Percentiles rank a stretch among this genome's conserved stretches.
These are phyloP conservation scores for Nepenthes mirabilis DNA, from an alignment of 148 eudicot genomes.

Conservation along the genomic window DNA sequence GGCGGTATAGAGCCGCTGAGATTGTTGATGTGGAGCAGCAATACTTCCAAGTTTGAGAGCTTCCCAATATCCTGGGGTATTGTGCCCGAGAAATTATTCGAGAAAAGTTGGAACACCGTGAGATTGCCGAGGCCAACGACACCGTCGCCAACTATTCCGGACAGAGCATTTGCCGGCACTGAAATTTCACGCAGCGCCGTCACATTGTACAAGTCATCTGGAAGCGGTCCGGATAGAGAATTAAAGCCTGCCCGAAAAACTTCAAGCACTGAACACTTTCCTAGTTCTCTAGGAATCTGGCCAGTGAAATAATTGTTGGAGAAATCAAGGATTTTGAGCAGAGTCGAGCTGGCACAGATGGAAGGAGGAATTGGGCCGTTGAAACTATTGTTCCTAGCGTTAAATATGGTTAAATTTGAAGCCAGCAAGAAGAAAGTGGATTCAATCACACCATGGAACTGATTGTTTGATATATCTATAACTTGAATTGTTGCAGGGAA, in stretches of 20 bases:
- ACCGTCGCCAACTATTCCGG: constrained; percentile 31
- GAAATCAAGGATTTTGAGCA: constrained; percentile 45
- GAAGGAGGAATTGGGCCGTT: constrained; percentile 43
- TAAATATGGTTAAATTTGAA: constrained; percentile 36
- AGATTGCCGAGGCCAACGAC: constrained; percentile 39
- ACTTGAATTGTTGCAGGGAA: constrained; percentile 27
- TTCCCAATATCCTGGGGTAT: constrained; percentile 52
- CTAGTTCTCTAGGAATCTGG: constrained; percentile 35
- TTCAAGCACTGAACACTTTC: constrained; percentile 36
- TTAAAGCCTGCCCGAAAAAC: constrained; percentile 56
- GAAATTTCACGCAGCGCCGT: constrained; percentile 34
- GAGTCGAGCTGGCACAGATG: constrained; percentile 24
- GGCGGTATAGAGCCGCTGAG: constrained; percentile 53
- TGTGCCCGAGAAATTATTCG: constrained; percentile 34
- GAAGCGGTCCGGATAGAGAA: constrained; percentile 40
- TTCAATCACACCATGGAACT: constrained; percentile 36
- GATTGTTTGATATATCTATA: constrained; percentile 50
- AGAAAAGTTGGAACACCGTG: constrained; percentile 35
- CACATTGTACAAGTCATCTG: constrained; percentile 33
- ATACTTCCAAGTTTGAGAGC: constrained; percentile 43
- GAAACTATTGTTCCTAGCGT: constrained; percentile 49
- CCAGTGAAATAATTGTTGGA: constrained; percentile 40
- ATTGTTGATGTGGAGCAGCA: constrained; percentile 55
- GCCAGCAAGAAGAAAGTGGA: constrained; percentile 24
- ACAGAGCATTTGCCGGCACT: constrained; percentile 45